Evolutionary conservation across 768 basidiomycete species (phyloP).

Genomic region (Mycena leptocephala): DNA sequence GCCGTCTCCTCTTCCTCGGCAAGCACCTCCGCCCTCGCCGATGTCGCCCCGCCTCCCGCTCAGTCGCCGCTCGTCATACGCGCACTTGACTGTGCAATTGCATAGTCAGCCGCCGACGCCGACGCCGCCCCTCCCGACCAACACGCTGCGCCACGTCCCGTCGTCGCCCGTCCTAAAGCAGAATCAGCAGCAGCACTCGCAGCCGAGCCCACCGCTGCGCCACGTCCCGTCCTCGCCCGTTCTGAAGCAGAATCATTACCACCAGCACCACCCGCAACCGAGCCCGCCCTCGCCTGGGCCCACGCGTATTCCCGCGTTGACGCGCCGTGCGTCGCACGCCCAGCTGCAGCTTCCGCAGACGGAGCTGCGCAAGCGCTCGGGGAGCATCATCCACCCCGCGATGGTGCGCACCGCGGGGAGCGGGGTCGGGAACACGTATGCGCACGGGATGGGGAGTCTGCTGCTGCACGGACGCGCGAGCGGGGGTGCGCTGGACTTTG

Average conservation of each 20-base stretch:
- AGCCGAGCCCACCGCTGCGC: too few relatives aligned
- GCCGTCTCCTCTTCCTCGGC: slow-evolving; percentile 34
- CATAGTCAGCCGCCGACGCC: not conserved
- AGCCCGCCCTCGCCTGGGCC: slow-evolving; percentile 35
- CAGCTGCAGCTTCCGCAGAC: slow-evolving; percentile 47
- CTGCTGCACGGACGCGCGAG: slow-evolving; percentile 35
- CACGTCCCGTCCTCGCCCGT: slow-evolving; percentile 42
- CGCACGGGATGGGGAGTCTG: slow-evolving; percentile 36
- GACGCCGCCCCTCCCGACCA: not conserved
- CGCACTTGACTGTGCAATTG: slow-evolving; percentile 2
- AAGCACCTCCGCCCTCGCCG: slow-evolving; percentile 43
- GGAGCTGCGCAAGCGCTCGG: slow-evolving; percentile 49
- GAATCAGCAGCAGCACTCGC: too few relatives aligned
- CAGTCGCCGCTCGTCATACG: slow-evolving; percentile 30
- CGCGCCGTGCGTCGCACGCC: slow-evolving; percentile 43
- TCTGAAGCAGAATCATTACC: slow-evolving; percentile 37
- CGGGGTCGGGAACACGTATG: slow-evolving; percentile 30
- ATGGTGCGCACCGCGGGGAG: slow-evolving; percentile 36
- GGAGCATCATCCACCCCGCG: slow-evolving; percentile 47
- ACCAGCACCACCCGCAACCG: slow-evolving; percentile 15
- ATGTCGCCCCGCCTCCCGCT: slow-evolving; percentile 42
- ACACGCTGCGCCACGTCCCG: slow-evolving; percentile 30
- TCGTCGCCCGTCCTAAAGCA: slow-evolving; percentile 45
- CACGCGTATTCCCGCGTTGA: slow-evolving; percentile 35
- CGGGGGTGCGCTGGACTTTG: slow-evolving; percentile 44